Conservation (phyloP, 805 yeast species). For the Tetrapisispora taiwanensis region DNA sequence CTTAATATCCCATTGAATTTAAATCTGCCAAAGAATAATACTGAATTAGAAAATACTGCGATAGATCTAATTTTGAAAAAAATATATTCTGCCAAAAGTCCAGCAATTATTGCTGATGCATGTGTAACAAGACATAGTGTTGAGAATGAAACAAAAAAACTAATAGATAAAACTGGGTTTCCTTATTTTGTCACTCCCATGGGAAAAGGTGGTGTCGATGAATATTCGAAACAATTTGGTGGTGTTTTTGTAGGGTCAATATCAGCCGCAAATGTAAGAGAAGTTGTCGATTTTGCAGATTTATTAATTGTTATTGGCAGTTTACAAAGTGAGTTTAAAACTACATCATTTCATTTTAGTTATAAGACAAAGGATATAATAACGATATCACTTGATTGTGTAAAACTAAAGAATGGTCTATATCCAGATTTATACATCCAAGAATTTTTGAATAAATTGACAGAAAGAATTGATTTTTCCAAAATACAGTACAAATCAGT, state of each 20-base stretch:
- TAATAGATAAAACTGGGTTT: constrained; percentile 54
- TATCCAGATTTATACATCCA: constrained; percentile 53
- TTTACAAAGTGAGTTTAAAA: constrained; percentile 69
- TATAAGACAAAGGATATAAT: constrained; percentile 55
- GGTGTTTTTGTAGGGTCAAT: constrained; percentile 73
- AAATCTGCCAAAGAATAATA: constrained; percentile 38
- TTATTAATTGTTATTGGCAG: constrained; percentile 66
- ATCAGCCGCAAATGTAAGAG: constrained; percentile 56
- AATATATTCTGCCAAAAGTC: constrained; percentile 45
- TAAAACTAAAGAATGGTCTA: constrained; percentile 50
- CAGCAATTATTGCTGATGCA: constrained; percentile 68
- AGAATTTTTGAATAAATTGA: constrained; percentile 26
- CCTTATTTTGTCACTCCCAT: constrained; percentile 75
- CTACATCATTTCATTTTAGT: constrained; percentile 66
- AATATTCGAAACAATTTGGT: constrained; percentile 52
- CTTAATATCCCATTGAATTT: constrained; percentile 52
- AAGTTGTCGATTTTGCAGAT: constrained; percentile 60
- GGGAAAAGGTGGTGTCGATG: constrained; percentile 72
- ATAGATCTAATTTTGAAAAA: constrained; percentile 38
- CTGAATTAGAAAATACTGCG: constrained; percentile 47
- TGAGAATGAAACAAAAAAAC: constrained; percentile 40
- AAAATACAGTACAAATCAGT: constrained; percentile 10
- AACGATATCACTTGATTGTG: constrained; percentile 58
- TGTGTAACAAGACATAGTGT: constrained; percentile 66
- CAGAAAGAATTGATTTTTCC: constrained; percentile 23